Conservation (phyloP, 129 eudicot genomes). For the Tanacetum coccineum region DNA sequence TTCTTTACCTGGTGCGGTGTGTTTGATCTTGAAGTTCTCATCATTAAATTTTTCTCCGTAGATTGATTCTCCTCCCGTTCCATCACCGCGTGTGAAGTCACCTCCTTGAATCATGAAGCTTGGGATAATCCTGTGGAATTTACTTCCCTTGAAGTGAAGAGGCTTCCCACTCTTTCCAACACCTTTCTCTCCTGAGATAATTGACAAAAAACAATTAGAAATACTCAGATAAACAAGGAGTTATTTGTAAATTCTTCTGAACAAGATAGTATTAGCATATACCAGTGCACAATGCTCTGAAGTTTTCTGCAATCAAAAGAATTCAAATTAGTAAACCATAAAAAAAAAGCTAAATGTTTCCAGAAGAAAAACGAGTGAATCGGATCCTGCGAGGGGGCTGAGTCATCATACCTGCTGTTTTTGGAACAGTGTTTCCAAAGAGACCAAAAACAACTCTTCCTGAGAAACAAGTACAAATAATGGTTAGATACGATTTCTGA, state of each 20-base stretch:
- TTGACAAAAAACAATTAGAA: background rate
- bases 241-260: background rate
- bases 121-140: slow-evolving; percentile 85
- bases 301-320: slow-evolving; percentile 59
- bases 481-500: background rate
- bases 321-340: slow-evolving; percentile 1
- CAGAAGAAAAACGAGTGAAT: background rate
- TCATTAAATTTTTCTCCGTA: slow-evolving; percentile 83
- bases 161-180: slow-evolving; percentile 76
- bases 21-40: slow-evolving; percentile 92
- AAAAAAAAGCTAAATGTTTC: background rate
- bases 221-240: background rate
- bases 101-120: slow-evolving; percentile 98
- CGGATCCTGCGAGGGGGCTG: background rate
- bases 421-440: slow-evolving; percentile 91
- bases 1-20: slow-evolving; percentile 71
- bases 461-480: slow-evolving; percentile 33
- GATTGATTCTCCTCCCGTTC: slow-evolving; percentile 93
- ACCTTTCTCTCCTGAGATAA: slow-evolving; percentile 82
- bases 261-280: slow-evolving; percentile 20
- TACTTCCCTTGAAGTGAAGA: slow-evolving; percentile 86
- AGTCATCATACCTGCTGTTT: slow-evolving; percentile 68
- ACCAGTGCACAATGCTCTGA: slow-evolving; percentile 97
- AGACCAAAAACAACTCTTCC: slow-evolving; percentile 94
- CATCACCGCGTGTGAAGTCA: slow-evolving; percentile 90